A percentile compares a stretch with the other conserved stretches of the same genome.
Conservation (phyloP, 1,284 basidiomycete species). For the Fereydounia khargensis region DNA sequence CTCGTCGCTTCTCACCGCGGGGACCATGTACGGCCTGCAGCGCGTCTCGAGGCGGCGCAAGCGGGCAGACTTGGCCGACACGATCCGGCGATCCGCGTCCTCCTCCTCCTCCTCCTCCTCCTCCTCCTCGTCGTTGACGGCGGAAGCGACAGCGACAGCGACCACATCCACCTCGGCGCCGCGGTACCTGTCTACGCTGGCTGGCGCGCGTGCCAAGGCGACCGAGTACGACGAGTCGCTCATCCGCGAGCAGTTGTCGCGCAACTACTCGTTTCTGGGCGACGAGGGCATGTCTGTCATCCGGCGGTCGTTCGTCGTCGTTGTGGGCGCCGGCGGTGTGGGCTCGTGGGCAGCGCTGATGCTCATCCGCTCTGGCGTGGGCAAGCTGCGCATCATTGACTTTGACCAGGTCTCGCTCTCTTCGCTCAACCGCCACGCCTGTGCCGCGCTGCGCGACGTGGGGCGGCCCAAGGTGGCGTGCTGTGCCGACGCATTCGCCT, state of each 20-base stretch:
- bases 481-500: conserved; percentile 70
- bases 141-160: conserved; percentile 24
- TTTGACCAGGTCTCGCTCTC: conserved; percentile 60
- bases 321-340: conserved; percentile 94
- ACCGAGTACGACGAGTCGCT: conserved; percentile 55
- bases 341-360: conserved; percentile 93
- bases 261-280: conserved; percentile 93
- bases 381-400: conserved; percentile 51
- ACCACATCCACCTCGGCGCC: too few relatives aligned
- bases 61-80: conserved; percentile 31
- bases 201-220: background rate
- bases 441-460: conserved; percentile 85
- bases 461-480: conserved; percentile 87
- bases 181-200: too few relatives aligned
- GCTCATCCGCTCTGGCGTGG: conserved; percentile 60
- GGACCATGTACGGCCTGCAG: conserved; percentile 37
- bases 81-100: too few relatives aligned
- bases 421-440: conserved; percentile 72
- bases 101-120: conserved; percentile 25
- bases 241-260: conserved; percentile 69
- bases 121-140: conserved; percentile 14
- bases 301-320: conserved; percentile 73
- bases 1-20: conserved; percentile 41
- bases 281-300: conserved; percentile 82
- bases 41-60: conserved; percentile 21